Evolutionary conservation across 805 yeast genomes (phyloP), one percentile per base, ranked within the genome.

Genomic region (Suhomyces canberraensis): DNA sequence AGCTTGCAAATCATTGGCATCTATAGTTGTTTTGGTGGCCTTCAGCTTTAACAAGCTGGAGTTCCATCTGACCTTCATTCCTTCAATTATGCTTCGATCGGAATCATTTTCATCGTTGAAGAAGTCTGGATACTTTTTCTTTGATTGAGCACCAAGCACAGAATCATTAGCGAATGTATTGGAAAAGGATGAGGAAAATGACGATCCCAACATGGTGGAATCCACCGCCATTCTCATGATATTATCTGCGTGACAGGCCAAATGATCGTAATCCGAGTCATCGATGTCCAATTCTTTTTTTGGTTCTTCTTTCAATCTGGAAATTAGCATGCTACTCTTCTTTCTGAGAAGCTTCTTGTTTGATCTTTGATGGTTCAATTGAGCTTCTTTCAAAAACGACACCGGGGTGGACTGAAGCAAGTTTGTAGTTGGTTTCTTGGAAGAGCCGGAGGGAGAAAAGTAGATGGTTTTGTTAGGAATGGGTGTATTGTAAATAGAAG

Each of bases 181-280:
- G 19, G 69, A 62, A 31, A 64, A 60, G 11, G 68, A 58, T 17
- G 58, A 56, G 38, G 62, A 61, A 32, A 59, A 64, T 6, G 68
- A 61, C 1, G 72, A 65, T 1, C 71, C 70, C 34, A 67, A 52
- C 69, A 68, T 62, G 3, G 74, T 69, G 18, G 74, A 62, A 41
- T 69, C 74, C 32, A 69, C 67, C 4, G 74, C 74, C 73, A 69
- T 68, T 16, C 69, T 52, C 60, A 69, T 54, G 37, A 69, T 69
- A 37, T 64, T 66, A 33, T 67, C 68, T 2, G 74, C 74, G 42
- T 69, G 74, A 36, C 73, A 69, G 4, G 74, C 74, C 40, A 69
- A 57, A 15, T 60, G 60, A 44, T 69, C 74, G 21, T 52, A 51
- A 31, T 54, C 60, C 2, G 61, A 50, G 13, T 46, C 52, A 15